Evolutionary conservation across 1,284 basidiomycete genomes (phyloP).

Genomic region (Ustilago loliicola): DNA sequence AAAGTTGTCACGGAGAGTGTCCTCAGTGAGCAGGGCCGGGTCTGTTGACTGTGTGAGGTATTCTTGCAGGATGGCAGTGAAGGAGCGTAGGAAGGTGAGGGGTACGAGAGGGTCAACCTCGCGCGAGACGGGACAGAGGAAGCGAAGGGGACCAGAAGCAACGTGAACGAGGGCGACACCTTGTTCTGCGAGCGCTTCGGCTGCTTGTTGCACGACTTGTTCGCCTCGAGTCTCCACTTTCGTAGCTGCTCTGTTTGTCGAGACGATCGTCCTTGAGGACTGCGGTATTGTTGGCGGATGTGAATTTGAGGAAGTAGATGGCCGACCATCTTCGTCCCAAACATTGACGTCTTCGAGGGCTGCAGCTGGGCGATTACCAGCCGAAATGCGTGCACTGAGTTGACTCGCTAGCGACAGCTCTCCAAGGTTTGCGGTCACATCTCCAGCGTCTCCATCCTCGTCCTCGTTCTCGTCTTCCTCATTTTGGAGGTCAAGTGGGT

Average conservation of each 20-base stretch:
- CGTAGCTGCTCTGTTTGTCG: conserved; percentile 5
- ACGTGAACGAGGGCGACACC: conserved; percentile 82
- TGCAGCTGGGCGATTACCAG: conserved; percentile 15
- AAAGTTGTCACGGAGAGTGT: conserved; percentile 63
- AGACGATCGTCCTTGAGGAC: background rate
- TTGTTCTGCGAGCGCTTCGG: conserved; percentile 58
- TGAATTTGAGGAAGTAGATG: background rate
- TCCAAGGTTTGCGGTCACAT: conserved; percentile 24
- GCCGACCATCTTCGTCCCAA: conserved; percentile 38
- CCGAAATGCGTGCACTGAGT: conserved; percentile 40
- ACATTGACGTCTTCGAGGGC: conserved; percentile 41
- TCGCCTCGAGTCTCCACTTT: conserved; percentile 18
- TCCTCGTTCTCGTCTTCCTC: conserved; percentile 29
- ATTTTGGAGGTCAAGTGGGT: conserved; percentile 32
- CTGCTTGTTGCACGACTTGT: conserved; percentile 33
- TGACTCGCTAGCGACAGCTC: conserved; percentile 50
- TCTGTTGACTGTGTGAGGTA: conserved; percentile 58
- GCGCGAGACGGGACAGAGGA: conserved; percentile 84
- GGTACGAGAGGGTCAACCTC: conserved; percentile 90
- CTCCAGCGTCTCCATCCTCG: conserved; percentile 27
- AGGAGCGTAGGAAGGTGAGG: conserved; percentile 87
- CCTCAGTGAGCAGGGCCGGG: conserved; percentile 58
- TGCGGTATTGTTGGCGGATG: conserved; percentile 1
- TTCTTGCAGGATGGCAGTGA: conserved; percentile 75
- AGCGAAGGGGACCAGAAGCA: conserved; percentile 79